Conservation (phyloP, 176 grass and related monocot genomes). For the Canna indica region DNA sequence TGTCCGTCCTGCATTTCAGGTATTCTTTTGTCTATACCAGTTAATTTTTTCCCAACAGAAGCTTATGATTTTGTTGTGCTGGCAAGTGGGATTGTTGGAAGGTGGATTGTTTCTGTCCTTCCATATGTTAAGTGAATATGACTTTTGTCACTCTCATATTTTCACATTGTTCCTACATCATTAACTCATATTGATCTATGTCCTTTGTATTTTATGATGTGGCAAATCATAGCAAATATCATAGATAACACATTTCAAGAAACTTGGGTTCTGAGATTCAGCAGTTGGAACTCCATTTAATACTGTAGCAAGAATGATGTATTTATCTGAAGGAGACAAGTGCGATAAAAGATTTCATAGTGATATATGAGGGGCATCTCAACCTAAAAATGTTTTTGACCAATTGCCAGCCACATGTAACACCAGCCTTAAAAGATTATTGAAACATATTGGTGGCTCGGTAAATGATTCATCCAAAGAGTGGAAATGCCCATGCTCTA, state of each 20-base stretch:
- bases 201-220: background rate
- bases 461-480: too few species aligned
- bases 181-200: background rate
- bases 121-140: background rate
- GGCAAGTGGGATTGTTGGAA: background rate
- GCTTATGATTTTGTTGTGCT: background rate
- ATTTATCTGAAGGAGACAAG: too few species aligned
- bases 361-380: background rate
- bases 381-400: background rate
- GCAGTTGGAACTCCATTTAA: too few species aligned
- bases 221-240: background rate
- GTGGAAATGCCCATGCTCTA: too few species aligned
- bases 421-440: too few species aligned
- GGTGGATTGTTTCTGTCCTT: too few species aligned
- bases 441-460: too few species aligned
- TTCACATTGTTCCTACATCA: background rate
- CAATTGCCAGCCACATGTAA: too few species aligned
- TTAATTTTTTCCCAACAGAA: constrained; percentile 34
- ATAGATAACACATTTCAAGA: background rate
- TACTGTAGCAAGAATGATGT: too few species aligned
- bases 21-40: constrained; percentile 44
- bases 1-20: constrained; percentile 97
- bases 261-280: too few species aligned
- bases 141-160: background rate
- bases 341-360: background rate